Percentiles rank a stretch among this genome's conserved stretches.
Evolutionary conservation across 129 eudicot species (phyloP).

Genomic region (Pulicaria dysenterica): DNA sequence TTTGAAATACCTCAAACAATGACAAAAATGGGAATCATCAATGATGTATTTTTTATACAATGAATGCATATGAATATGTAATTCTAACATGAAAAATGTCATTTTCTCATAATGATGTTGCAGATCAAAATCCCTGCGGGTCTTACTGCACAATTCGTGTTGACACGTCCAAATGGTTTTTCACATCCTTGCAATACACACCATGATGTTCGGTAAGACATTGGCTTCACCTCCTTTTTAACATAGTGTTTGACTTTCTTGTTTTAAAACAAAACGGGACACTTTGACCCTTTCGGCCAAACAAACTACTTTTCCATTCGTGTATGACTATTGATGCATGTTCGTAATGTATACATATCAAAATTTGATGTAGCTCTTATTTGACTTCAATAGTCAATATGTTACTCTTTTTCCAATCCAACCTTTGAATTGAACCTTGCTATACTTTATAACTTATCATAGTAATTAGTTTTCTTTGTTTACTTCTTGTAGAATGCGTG

Average conservation of each 20-base stretch:
- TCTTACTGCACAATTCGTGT: slow-evolving; percentile 70
- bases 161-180: slow-evolving; percentile 76
- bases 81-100: neutral
- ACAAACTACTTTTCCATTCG: neutral
- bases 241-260: slow-evolving; percentile 13
- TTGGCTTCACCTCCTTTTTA: slow-evolving; percentile 15
- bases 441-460: neutral
- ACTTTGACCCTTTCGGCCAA: slow-evolving; percentile 20
- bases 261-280: neutral
- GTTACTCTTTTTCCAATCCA: neutral
- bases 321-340: slow-evolving; percentile 16
- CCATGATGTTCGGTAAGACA: slow-evolving; percentile 72
- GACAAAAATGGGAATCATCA: neutral
- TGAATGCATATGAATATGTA: no score
- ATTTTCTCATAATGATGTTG: slow-evolving; percentile 25
- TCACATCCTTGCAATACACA: slow-evolving; percentile 71
- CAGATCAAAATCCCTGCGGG: slow-evolving; percentile 93
- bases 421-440: neutral
- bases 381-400: slow-evolving; percentile 16
- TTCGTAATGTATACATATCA: neutral
- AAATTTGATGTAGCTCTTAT: neutral
- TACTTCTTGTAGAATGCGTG: slow-evolving; percentile 65
- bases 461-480: neutral
- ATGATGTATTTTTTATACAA: no score
- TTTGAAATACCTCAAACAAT: slow-evolving; percentile 6